Conservation (phyloP, 2,329 filamentous ascomycete genomes). For the Zasmidium citrigriseum region DNA sequence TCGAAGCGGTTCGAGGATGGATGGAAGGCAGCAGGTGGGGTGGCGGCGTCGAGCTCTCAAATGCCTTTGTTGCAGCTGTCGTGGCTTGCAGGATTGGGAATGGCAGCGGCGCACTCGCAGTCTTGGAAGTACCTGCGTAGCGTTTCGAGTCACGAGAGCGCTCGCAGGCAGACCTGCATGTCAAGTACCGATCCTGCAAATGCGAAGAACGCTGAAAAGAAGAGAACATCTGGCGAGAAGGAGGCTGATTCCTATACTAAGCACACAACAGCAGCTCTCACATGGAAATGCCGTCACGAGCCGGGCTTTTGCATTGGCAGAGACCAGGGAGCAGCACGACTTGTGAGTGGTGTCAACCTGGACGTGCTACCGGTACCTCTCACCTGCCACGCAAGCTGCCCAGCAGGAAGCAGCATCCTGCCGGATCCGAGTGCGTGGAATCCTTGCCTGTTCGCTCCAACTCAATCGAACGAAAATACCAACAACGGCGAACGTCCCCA, state of each 20-base stretch:
- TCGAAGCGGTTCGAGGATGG: too few species aligned
- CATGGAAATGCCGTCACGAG: not conserved
- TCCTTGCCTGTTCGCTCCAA: not conserved
- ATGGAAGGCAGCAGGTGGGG: not conserved
- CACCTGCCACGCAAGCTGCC: not conserved
- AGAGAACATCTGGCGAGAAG: not conserved
- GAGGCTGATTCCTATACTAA: not conserved
- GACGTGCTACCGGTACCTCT: too few species aligned
- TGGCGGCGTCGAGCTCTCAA: not conserved
- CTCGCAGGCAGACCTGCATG: not conserved
- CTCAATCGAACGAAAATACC: not conserved
- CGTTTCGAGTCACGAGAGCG: not conserved
- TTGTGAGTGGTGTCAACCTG: not conserved
- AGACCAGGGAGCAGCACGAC: not conserved
- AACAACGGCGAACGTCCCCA: not conserved
- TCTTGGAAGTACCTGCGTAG: not conserved
- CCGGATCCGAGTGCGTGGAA: not conserved
- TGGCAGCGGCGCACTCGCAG: not conserved
- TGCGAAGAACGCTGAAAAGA: not conserved
- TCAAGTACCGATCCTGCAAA: not conserved
- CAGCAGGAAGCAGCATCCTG: not conserved
- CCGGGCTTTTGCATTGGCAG: not conserved
- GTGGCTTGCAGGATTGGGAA: not conserved
- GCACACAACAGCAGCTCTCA: not conserved
- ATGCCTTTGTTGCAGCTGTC: not conserved